These are phyloP conservation scores for Tetrapisispora phaffii DNA, from an alignment of 805 yeast genomes.

Conservation along the genomic window DNA sequence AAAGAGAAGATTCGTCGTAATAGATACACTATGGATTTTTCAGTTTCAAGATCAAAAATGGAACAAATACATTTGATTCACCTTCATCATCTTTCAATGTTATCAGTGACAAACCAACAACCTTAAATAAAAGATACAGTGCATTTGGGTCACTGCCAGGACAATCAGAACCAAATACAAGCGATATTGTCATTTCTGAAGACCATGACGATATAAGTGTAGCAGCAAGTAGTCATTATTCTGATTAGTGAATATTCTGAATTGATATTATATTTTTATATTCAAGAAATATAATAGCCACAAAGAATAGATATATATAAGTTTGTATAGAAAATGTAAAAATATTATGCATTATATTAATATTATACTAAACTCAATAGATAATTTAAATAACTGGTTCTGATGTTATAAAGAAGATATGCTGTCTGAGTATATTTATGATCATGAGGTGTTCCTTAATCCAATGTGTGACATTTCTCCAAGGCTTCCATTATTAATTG, in stretches of 20 bases:
- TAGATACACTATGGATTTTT: conserved; percentile 2
- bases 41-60: background rate
- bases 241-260: background rate
- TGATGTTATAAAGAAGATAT: background rate
- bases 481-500: conserved; percentile 79
- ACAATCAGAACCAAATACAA: background rate
- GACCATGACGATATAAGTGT: conserved; percentile 1
- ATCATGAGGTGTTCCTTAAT: conserved; percentile 1
- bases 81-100: background rate
- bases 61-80: background rate
- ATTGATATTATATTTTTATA: background rate
- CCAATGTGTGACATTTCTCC: conserved; percentile 38
- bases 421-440: background rate
- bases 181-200: background rate
- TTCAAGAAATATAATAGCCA: background rate
- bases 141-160: conserved; percentile 1
- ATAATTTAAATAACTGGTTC: background rate
- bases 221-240: conserved; percentile 5
- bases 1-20: conserved; percentile 2
- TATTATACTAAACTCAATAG: background rate
- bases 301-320: background rate
- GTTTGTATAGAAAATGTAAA: background rate
- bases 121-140: background rate
- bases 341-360: background rate
- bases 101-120: background rate